phyloP scores from a whole-genome alignment of 148 eudicot genomes.

The Fagopyrum tataricum region DNA sequence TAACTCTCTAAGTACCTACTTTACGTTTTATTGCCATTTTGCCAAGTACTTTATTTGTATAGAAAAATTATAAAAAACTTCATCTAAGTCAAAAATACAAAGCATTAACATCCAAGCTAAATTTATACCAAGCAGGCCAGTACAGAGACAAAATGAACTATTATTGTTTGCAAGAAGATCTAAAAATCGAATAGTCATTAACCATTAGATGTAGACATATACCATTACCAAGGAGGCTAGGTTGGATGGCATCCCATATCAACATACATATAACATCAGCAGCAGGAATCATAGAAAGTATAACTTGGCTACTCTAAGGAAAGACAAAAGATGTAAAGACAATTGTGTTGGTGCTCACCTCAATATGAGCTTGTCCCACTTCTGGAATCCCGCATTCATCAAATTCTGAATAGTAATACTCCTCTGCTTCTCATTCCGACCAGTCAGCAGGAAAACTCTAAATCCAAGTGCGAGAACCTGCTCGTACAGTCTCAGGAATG shows the following conservation, averaged over 20 bases:
- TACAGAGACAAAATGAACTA: not conserved
- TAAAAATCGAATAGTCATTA: not conserved
- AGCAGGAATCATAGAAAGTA: not conserved
- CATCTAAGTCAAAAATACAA: not conserved
- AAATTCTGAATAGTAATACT: constrained; percentile 59
- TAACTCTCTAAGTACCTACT: not conserved
- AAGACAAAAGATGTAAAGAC: not conserved
- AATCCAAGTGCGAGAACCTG: constrained; percentile 60
- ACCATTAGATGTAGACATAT: not conserved
- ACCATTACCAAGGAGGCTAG: not conserved
- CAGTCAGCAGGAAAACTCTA: constrained; percentile 70
- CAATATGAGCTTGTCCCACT: constrained; percentile 76
- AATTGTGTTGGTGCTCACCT: constrained; percentile 35
- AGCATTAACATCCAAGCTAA: not conserved
- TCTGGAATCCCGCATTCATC: constrained; percentile 56
- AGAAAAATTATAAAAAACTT: not conserved
- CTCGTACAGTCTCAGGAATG: constrained; percentile 73
- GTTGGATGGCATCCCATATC: not conserved
- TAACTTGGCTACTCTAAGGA: too few relatives aligned
- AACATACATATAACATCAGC: not conserved
- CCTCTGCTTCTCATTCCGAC: constrained; percentile 61
- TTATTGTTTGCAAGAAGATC: not conserved
- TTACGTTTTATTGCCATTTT: not conserved
- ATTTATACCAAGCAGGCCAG: not conserved
- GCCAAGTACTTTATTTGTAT: not conserved